These are phyloP conservation scores for Pyricularia sp. DNA, from an alignment of 2,329 filamentous ascomycete species.

Conservation along the genomic window DNA sequence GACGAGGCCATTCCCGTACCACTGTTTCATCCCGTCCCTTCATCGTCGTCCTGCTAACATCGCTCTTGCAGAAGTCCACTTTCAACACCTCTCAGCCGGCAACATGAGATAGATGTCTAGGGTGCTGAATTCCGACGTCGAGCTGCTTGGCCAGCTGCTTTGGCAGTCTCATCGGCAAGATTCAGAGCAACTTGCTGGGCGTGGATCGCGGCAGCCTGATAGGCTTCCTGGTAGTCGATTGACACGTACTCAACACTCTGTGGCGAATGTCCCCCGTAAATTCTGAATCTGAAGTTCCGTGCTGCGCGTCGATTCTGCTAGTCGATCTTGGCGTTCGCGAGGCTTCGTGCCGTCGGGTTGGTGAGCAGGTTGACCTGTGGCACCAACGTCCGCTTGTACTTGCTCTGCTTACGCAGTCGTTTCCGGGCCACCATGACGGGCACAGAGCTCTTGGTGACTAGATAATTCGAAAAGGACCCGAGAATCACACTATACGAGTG, in stretches of 20 bases:
- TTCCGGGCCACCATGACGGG: constrained; percentile 98
- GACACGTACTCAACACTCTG: neutral
- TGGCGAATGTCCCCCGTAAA: neutral
- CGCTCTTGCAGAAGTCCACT: neutral
- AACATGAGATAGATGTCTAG: neutral
- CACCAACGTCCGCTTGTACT: constrained; percentile 62
- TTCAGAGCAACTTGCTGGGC: neutral
- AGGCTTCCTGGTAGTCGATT: neutral
- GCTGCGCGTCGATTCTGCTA: constrained; percentile 24
- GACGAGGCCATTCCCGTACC: neutral
- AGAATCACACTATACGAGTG: constrained; percentile 62
- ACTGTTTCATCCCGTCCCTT: neutral
- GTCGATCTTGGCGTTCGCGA: constrained; percentile 69
- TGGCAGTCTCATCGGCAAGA: neutral
- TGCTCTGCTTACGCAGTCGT: constrained; percentile 76
- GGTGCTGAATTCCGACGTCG: neutral
- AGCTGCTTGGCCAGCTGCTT: neutral
- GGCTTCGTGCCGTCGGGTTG: constrained; percentile 55
- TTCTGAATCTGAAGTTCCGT: neutral
- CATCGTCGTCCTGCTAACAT: neutral
- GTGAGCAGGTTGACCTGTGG: constrained; percentile 75
- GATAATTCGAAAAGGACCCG: constrained; percentile 93
- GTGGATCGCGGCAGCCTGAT: neutral
- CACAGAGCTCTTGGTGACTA: constrained; percentile 92
- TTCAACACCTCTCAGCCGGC: neutral